Conservation (phyloP, 495 filamentous ascomycete species). For the Achaetomiella virescens region DNA sequence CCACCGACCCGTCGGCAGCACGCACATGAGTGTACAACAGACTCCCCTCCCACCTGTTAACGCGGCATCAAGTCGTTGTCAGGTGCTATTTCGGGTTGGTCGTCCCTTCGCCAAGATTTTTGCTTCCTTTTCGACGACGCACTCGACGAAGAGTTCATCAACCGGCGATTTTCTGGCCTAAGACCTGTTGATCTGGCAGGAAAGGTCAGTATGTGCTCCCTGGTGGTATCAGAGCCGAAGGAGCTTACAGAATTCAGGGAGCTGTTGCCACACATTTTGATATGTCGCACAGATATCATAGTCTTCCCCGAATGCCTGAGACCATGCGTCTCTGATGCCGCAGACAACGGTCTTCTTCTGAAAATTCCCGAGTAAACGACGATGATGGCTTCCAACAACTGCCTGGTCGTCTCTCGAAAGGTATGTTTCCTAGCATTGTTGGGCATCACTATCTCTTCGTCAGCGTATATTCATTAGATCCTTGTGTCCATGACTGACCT, state of each 20-base stretch:
- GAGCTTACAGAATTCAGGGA: constrained; percentile 21
- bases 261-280: constrained; percentile 8
- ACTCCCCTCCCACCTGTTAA: no score
- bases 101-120: neutral
- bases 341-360: constrained; percentile 14
- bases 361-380: constrained; percentile 21
- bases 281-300: constrained; percentile 1
- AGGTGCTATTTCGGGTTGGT: constrained; percentile 1
- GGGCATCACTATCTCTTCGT: constrained; percentile 4
- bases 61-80: neutral
- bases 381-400: constrained; percentile 15
- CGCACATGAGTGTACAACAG: neutral
- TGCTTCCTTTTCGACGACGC: constrained; percentile 11
- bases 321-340: constrained; percentile 8
- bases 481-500: constrained; percentile 7
- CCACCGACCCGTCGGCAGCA: neutral
- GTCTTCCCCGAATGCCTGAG: constrained; percentile 11
- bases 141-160: constrained; percentile 13
- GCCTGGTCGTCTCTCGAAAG: constrained; percentile 16
- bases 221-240: no score
- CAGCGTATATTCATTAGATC: neutral
- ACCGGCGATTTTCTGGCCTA: constrained; percentile 1
- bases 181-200: neutral
- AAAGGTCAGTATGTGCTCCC: neutral
- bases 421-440: neutral